phyloP scores from a whole-genome alignment of 1,139 yeast species.

The Geotrichum fermentans region DNA sequence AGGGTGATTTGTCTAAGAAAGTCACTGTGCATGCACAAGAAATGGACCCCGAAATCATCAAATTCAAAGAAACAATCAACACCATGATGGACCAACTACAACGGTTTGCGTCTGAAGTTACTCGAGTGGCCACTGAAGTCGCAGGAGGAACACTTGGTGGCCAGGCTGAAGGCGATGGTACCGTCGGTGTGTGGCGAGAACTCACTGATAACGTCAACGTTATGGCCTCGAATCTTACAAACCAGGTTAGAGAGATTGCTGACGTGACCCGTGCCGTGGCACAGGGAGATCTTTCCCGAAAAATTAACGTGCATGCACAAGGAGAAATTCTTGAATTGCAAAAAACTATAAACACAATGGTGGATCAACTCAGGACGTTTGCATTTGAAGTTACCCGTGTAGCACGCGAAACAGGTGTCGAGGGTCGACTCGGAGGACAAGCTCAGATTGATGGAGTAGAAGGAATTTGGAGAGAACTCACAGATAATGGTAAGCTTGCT shows the following conservation, averaged over 20 bases:
- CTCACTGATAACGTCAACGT: slow-evolving; percentile 80
- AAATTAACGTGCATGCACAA: slow-evolving; percentile 78
- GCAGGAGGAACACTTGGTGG: slow-evolving; percentile 89
- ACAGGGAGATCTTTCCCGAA: slow-evolving; percentile 68
- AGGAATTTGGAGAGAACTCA: slow-evolving; percentile 85
- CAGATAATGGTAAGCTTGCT: slow-evolving; percentile 54
- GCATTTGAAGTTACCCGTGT: slow-evolving; percentile 86
- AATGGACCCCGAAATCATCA: slow-evolving; percentile 64
- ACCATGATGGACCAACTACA: slow-evolving; percentile 86
- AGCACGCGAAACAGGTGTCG: slow-evolving; percentile 86
- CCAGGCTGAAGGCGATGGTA: slow-evolving; percentile 76
- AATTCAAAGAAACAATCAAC: slow-evolving; percentile 75
- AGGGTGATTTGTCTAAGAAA: slow-evolving; percentile 77
- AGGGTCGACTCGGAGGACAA: slow-evolving; percentile 83
- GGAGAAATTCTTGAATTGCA: slow-evolving; percentile 76
- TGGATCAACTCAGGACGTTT: slow-evolving; percentile 79
- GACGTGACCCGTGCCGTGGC: slow-evolving; percentile 86
- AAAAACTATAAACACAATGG: slow-evolving; percentile 80
- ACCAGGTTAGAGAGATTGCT: slow-evolving; percentile 80
- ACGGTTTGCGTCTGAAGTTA: slow-evolving; percentile 75
- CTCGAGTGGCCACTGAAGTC: slow-evolving; percentile 82
- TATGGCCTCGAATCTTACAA: slow-evolving; percentile 81
- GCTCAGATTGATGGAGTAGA: slow-evolving; percentile 79
- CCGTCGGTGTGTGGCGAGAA: slow-evolving; percentile 83
- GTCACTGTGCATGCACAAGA: slow-evolving; percentile 69